Evolutionary conservation across 2,329 filamentous ascomycete genomes (phyloP), one percentile per base, ranked within the genome.

Genomic region (Sclerotinia borealis): DNA sequence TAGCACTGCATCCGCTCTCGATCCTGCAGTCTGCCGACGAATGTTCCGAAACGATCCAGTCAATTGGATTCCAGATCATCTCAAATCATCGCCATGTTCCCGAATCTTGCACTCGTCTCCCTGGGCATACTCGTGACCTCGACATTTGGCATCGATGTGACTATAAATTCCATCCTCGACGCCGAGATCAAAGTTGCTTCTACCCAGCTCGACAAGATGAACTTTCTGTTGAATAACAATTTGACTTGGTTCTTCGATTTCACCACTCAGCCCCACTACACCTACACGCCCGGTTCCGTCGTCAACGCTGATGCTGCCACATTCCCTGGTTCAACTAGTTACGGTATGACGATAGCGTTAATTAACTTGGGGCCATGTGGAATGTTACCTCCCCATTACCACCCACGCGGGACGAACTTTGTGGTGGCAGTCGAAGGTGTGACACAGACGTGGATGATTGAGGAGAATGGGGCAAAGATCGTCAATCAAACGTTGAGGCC

Each of bases 281-380:
- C 74, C 37, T 77, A 77, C 65, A 65, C 68, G 9, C 79, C 79
- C 1, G 81, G 81, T 15, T 76, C 77, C 19, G 81, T 83, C 39
- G 75, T 80, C 66, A 83, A 80, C 67, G 81, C 81, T 67, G 81
- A 82, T 66, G 78, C 78, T 15, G 79, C 79, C 22, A 81, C 79
- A 25, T 82, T 82, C 67, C 80, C 80, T 6, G 79, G 79, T 22
- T 73, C 79, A 1, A 76, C 76, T 17, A 78, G 76, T 25, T 75
- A 80, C 39, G 79, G 79, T 45, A 78, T 83, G 73, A 81, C 79
- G 17, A 70, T 80, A 70, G 79, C 76, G 8, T 73, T 79, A 50
- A 69, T 80, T 47, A 78, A 76, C 65, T 75, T 83, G 9, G 81
- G 81, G 0, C 79, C 81, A 3, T 83, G 81, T 68, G 77, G 77